Evolutionary conservation across 371 early-diverging fungal genomes (phyloP).

Genomic region (Mucor circinelloides): DNA sequence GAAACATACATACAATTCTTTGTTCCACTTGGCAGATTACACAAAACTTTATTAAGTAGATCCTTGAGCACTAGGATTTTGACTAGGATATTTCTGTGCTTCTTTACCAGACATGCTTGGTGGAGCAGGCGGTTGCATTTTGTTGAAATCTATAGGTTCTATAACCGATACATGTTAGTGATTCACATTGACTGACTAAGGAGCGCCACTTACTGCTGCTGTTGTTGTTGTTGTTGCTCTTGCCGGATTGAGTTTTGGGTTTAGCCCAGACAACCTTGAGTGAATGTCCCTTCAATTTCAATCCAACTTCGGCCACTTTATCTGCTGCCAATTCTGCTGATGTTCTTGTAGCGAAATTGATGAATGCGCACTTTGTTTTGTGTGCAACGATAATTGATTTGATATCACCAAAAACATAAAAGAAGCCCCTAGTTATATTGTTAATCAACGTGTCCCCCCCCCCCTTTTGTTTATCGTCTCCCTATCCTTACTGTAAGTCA

Average conservation of each 20-base stretch:
- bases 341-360: constrained; percentile 79
- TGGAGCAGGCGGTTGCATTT: constrained; percentile 46
- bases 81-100: constrained; percentile 45
- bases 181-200: background rate
- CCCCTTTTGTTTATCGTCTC: background rate
- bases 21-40: background rate
- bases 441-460: background rate
- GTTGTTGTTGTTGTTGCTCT: background rate
- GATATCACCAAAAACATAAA: constrained; percentile 85
- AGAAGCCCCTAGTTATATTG: constrained; percentile 57
- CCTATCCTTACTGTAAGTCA: constrained; percentile 62
- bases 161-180: background rate
- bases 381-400: constrained; percentile 83
- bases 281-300: constrained; percentile 51
- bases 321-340: constrained; percentile 81
- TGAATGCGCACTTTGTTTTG: constrained; percentile 85
- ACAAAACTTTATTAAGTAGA: constrained; percentile 27
- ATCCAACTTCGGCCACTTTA: constrained; percentile 51
- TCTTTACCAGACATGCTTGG: constrained; percentile 35
- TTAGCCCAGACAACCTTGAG: constrained; percentile 67
- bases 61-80: constrained; percentile 52
- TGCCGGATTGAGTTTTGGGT: constrained; percentile 50
- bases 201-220: background rate
- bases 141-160: constrained; percentile 24
- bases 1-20: background rate